A percentile compares a stretch with the other conserved stretches of the same genome.
These are phyloP conservation scores for Copromyces sp. DNA, from an alignment of 495 filamentous ascomycete genomes.

Conservation along the genomic window DNA sequence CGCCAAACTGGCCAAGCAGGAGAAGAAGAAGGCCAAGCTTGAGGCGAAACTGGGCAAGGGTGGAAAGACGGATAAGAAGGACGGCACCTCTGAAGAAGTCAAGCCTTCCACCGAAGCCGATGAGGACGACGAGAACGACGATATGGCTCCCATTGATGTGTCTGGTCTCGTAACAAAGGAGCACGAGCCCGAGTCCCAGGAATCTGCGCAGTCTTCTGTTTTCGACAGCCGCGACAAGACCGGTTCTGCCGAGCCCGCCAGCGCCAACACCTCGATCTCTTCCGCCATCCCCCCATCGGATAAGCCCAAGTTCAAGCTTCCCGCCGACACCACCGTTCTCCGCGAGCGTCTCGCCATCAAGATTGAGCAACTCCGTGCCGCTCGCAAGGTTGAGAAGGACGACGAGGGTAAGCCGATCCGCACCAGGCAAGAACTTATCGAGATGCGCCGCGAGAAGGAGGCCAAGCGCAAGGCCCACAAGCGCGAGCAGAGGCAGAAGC, in stretches of 20 bases:
- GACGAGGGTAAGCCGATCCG: slow-evolving; percentile 67
- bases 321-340: slow-evolving; percentile 55
- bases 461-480: slow-evolving; percentile 76
- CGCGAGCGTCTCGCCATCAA: slow-evolving; percentile 66
- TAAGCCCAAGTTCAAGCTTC: slow-evolving; percentile 44
- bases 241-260: slow-evolving; percentile 35
- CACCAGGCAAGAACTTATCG: slow-evolving; percentile 81
- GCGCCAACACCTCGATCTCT: slow-evolving; percentile 62
- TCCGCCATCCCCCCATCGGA: slow-evolving; percentile 53
- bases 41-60: slow-evolving; percentile 4
- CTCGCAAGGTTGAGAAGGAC: slow-evolving; percentile 66
- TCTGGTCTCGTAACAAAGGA: slow-evolving; percentile 31
- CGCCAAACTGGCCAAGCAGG: slow-evolving; percentile 15
- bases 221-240: slow-evolving; percentile 49
- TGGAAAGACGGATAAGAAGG: slow-evolving; percentile 1
- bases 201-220: slow-evolving; percentile 44
- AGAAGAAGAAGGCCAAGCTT: slow-evolving; percentile 17
- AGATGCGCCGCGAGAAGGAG: slow-evolving; percentile 77
- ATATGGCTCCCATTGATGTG: slow-evolving; percentile 36
- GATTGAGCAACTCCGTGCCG: slow-evolving; percentile 71
- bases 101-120: slow-evolving; percentile 15
- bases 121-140: slow-evolving; percentile 13
- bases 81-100: slow-evolving; percentile 3
- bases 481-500: slow-evolving; percentile 63
- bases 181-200: slow-evolving; percentile 35